Conservation (phyloP, 2,329 filamentous ascomycete genomes). For the Scedosporium minutisporum region DNA sequence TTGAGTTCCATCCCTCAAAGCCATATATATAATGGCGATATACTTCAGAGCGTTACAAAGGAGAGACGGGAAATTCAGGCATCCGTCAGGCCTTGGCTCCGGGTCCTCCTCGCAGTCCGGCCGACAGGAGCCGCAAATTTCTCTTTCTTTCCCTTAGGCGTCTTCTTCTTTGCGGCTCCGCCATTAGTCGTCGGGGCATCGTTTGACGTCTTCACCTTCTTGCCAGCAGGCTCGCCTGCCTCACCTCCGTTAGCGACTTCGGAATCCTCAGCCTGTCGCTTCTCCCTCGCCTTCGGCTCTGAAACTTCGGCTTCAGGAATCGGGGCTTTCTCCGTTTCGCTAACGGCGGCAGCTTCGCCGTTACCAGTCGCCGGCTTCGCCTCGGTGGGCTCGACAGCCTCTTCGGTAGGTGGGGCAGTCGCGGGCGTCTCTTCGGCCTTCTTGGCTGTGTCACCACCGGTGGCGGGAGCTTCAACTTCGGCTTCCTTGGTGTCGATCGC, state of each 20-base stretch:
- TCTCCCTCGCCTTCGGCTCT: constrained; percentile 17
- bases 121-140: constrained; percentile 22
- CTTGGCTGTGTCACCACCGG: neutral
- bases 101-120: constrained; percentile 29
- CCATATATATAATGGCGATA: neutral
- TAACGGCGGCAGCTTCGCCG: constrained; percentile 2
- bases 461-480: neutral
- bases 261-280: constrained; percentile 30
- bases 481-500: neutral
- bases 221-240: constrained; percentile 18
- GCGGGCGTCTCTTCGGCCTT: constrained; percentile 12
- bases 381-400: constrained; percentile 8
- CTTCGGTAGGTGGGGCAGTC: neutral
- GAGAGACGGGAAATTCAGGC: constrained; percentile 7
- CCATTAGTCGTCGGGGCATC: constrained; percentile 14
- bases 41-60: neutral
- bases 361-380: constrained; percentile 3
- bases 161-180: constrained; percentile 11
- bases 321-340: constrained; percentile 11
- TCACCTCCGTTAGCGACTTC: constrained; percentile 9
- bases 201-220: constrained; percentile 31
- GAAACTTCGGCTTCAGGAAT: constrained; percentile 14
- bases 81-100: constrained; percentile 30
- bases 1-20: too few species aligned
- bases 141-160: constrained; percentile 22